A percentile compares a stretch with the other conserved stretches of the same genome.
Evolutionary conservation across 2,329 filamentous ascomycete genomes (phyloP).

Genomic region (Talaromyces sp.): DNA sequence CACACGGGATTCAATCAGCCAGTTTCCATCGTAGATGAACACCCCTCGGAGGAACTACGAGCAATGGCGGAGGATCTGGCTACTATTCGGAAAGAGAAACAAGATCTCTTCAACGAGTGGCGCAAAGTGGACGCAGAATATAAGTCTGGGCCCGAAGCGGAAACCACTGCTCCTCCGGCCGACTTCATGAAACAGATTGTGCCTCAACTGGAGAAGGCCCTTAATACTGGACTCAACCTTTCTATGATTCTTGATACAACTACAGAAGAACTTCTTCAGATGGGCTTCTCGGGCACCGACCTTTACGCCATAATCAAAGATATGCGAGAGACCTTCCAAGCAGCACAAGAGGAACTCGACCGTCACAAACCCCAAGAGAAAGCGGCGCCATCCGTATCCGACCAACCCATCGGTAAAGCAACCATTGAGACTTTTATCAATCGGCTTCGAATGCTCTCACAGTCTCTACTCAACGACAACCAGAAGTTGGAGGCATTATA

Average conservation of each 20-base stretch:
- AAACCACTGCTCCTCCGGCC: slow-evolving; percentile 34
- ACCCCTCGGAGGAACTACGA: slow-evolving; percentile 24
- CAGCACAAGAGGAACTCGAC: slow-evolving; percentile 45
- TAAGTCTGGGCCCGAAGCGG: slow-evolving; percentile 25
- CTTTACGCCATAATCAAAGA: slow-evolving; percentile 33
- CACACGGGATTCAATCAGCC: slow-evolving; percentile 21
- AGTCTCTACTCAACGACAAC: slow-evolving; percentile 33
- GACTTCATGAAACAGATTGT: slow-evolving; percentile 39
- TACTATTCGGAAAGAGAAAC: slow-evolving; percentile 38
- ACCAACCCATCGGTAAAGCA: slow-evolving; percentile 31
- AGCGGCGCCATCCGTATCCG: slow-evolving; percentile 30
- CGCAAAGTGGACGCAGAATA: slow-evolving; percentile 26
- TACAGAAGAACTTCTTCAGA: slow-evolving; percentile 32
- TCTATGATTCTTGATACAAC: slow-evolving; percentile 35
- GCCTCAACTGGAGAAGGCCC: slow-evolving; percentile 33
- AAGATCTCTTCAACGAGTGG: slow-evolving; percentile 39
- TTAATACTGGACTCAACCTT: slow-evolving; percentile 38
- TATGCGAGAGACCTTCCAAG: slow-evolving; percentile 39
- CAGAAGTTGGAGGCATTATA: slow-evolving; percentile 32
- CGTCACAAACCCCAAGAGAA: slow-evolving; percentile 44
- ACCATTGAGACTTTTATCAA: slow-evolving; percentile 41
- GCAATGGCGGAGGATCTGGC: slow-evolving; percentile 38
- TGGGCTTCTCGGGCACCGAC: slow-evolving; percentile 39
- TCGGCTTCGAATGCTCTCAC: slow-evolving; percentile 35
- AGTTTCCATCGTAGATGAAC: slow-evolving; percentile 19